Percentiles rank a stretch among this genome's conserved stretches.
Evolutionary conservation across 176 grass and related monocot species (phyloP).

Genomic region (Luzula sylvatica): DNA sequence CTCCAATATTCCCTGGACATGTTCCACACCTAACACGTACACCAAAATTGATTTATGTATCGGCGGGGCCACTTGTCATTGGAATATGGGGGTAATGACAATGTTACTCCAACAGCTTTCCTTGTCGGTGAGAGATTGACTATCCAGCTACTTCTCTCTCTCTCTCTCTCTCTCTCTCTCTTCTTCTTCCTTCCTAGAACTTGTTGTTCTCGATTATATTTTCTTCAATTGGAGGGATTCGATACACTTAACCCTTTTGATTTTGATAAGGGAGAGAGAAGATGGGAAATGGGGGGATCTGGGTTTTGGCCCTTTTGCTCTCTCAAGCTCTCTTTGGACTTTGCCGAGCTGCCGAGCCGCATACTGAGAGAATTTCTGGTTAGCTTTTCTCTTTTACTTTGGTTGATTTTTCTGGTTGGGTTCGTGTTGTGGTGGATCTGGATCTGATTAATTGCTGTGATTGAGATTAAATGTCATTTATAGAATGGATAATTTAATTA

Average conservation of each 20-base stretch:
- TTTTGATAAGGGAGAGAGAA: not conserved
- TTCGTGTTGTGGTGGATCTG: not conserved
- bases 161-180: no score
- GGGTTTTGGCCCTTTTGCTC: constrained; percentile 23
- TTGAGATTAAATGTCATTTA: constrained; percentile 9
- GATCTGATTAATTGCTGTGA: constrained; percentile 10
- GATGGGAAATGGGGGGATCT: constrained; percentile 24
- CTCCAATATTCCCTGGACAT: not conserved
- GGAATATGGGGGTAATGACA: no score
- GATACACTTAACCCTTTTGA: no score
- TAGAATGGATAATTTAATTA: constrained; percentile 9
- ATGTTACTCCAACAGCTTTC: constrained; percentile 4
- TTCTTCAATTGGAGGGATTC: constrained; percentile 1
- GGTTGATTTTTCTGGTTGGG: not conserved
- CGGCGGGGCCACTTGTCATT: no score
- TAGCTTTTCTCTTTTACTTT: constrained; percentile 11
- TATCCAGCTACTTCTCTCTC: constrained; percentile 12
- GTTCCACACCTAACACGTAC: not conserved
- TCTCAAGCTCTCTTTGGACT: constrained; percentile 5
- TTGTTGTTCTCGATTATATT: constrained; percentile 9
- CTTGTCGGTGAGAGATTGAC: constrained; percentile 24
- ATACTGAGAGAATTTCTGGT: constrained; percentile 40
- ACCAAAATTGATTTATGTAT: not conserved
- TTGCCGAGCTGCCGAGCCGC: constrained; percentile 7
- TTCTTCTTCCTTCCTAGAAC: constrained; percentile 8